Evolutionary conservation across 1,139 yeast genomes (phyloP), one percentile per base, ranked within the genome.

Genomic region (Pichia sp.): DNA sequence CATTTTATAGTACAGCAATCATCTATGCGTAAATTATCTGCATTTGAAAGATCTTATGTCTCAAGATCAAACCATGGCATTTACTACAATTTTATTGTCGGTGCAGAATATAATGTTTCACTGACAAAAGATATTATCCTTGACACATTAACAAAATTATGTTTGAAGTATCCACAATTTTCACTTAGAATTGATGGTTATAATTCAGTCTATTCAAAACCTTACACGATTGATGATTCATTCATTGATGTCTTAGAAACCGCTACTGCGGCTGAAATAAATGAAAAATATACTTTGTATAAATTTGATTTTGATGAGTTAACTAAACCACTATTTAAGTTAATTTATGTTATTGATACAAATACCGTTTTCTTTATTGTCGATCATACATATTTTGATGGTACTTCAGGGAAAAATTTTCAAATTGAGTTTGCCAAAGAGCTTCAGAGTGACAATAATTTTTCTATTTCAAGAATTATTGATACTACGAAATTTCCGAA

Each of bases 311-410:
- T 39, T 34, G n/a, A 39, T 39, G 34, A 34, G 3, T 22, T 25
- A 27, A 27, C 25, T 5, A 41, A 46, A 22, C 58, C 60, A 30
- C 19, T 60, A 3, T 60, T 60, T 59, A 55, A 51, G n/a, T 31
- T 60, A 14, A 18, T 48, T 1, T 46, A 54, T 28, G 39, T 50
- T 6, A 25, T 33, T 13, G 45, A 55, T 13, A 31, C 39, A 8
- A 52, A 48, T n/a, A 49, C 56, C 30, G 41, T 73, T 9, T 58
- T 70, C 2, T 67, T 70, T 36, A 57, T 62, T 18, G 65, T 66
- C 47, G 73, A 73, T 54, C 79, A 74, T 57, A 47, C 66, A 0
- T 58, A 69, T 18, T 66, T 67, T 39, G 78, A 74, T 56, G 79
- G 78, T 3, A 63, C 62, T n/a, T 61, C 73, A 1, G 73, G 67